Evolutionary conservation across 1,284 basidiomycete species (phyloP).

Genomic region (Stygiomarasmius scandens): DNA sequence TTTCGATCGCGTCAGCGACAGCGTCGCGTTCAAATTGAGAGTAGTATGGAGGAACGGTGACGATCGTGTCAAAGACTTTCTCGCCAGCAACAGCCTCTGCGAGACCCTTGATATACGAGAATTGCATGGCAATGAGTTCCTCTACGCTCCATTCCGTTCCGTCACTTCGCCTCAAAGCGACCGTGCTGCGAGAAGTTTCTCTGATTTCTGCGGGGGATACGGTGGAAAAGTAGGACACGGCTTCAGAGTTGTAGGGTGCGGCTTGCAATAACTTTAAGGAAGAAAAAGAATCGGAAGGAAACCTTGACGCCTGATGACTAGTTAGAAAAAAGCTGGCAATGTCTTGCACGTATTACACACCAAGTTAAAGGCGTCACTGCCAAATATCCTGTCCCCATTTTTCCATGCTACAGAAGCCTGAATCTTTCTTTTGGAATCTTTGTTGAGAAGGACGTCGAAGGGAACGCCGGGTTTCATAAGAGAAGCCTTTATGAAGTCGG

Average conservation of each 20-base stretch:
- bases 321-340: constrained; percentile 13
- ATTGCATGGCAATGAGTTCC: constrained; percentile 93
- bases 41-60: constrained; percentile 88
- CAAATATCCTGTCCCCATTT: constrained; percentile 85
- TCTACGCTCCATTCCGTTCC: constrained; percentile 82
- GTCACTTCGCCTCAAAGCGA: constrained; percentile 56
- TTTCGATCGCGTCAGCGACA: constrained; percentile 87
- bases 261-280: constrained; percentile 90
- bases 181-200: constrained; percentile 64
- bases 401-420: constrained; percentile 89
- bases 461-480: constrained; percentile 95
- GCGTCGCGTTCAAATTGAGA: constrained; percentile 88
- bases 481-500: constrained; percentile 95
- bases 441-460: constrained; percentile 95
- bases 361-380: constrained; percentile 84
- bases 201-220: constrained; percentile 65
- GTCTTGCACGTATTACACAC: constrained; percentile 49
- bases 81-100: constrained; percentile 82
- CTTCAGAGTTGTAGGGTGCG: constrained; percentile 64
- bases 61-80: constrained; percentile 77
- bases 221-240: constrained; percentile 64
- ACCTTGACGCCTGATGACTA: constrained; percentile 76
- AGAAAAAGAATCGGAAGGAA: constrained; percentile 86
- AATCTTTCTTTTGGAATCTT: constrained; percentile 97
- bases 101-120: constrained; percentile 87